Base-by-base conservation (phyloP, 2,329 filamentous ascomycete genomes). In the Cordyceps militaris region DNA sequence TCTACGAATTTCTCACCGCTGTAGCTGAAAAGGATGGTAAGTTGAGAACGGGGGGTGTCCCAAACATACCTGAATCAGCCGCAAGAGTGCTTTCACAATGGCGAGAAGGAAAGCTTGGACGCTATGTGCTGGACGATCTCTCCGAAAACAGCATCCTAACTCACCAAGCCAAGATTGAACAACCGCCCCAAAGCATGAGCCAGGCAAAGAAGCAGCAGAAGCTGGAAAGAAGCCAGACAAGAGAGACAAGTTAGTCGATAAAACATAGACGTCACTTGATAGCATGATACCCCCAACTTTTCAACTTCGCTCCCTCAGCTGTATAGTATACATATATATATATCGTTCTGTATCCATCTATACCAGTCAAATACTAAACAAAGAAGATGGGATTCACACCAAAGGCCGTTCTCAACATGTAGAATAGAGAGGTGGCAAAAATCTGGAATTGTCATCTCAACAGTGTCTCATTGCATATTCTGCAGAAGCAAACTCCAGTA, bases 51-150 rank as follows among this genome's bases (percentile, higher is more conserved):
- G 89, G 90, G 1, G 91, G 90, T 0, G 70, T 79, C 10, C 85
- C 87, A 0, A 86, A 89, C 67, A 73, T 82, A 26, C 86, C 91
- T 55, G 83, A 83, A 8, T 85, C 91, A 2, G 92, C 92, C 2
- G 73, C 91, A 36, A 90, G 89, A 80, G 77, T 96, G 59, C 80
- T 97, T 13, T 86, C 91, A 65, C 83, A 86, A 67, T 99, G 91
- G 89, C 82, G 92, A 52, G 79, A 77, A 24, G 94, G 94, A 1
- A 75, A 82, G 30, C 67, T 97, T 57, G 93, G 92, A 0, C 79
- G 74, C 42, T 94, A 95, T 66, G 74, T 91, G 21, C 77, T 99
- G 32, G 94, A 99, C 67, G 82, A 90, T 57, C 76, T 97, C 13
- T 79, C 77, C 21, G 79, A 81, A 40, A 81, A 82, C 54, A 77